Conservation (phyloP, 441 rosid genomes). For the Bruguiera hainesii region DNA sequence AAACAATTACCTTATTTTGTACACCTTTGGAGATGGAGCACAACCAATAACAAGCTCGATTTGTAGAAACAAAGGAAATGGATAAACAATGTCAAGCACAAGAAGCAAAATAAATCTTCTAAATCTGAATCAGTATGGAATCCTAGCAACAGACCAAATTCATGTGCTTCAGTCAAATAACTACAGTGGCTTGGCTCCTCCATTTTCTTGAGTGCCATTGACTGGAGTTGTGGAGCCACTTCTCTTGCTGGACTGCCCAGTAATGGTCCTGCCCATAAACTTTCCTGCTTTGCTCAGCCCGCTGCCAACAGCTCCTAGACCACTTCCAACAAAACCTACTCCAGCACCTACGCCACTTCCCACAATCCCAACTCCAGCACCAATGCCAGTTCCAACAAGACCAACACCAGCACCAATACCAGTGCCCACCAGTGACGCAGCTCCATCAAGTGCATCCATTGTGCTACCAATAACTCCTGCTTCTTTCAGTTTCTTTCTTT, state of each 20-base stretch:
- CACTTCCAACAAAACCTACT: conserved; percentile 75
- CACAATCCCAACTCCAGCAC: conserved; percentile 60
- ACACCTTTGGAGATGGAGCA: too few relatives aligned
- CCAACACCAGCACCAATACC: conserved; percentile 48
- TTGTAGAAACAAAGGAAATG: too few relatives aligned
- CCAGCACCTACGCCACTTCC: conserved; percentile 61
- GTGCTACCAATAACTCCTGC: conserved; percentile 93
- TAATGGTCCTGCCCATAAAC: conserved; percentile 85
- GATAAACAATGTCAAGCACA: not conserved
- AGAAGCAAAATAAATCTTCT: not conserved
- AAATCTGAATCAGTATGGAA: not conserved
- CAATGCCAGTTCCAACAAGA: conserved; percentile 54
- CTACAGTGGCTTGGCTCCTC: conserved; percentile 46
- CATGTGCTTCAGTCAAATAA: conserved; percentile 6
- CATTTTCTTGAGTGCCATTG: conserved; percentile 51
- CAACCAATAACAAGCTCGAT: too few relatives aligned
- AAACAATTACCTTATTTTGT: too few relatives aligned
- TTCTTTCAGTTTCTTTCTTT: conserved; percentile 84
- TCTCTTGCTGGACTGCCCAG: conserved; percentile 76
- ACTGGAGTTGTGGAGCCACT: conserved; percentile 66
- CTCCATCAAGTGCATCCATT: conserved; percentile 78
- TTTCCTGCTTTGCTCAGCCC: conserved; percentile 88
- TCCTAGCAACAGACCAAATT: conserved; percentile 10
- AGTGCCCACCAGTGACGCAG: conserved; percentile 49
- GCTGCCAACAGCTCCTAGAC: conserved; percentile 71